A percentile compares a stretch with the other conserved stretches of the same genome.
Conservation (phyloP, 768 basidiomycete species). For the Leccinum subgranulosum region DNA sequence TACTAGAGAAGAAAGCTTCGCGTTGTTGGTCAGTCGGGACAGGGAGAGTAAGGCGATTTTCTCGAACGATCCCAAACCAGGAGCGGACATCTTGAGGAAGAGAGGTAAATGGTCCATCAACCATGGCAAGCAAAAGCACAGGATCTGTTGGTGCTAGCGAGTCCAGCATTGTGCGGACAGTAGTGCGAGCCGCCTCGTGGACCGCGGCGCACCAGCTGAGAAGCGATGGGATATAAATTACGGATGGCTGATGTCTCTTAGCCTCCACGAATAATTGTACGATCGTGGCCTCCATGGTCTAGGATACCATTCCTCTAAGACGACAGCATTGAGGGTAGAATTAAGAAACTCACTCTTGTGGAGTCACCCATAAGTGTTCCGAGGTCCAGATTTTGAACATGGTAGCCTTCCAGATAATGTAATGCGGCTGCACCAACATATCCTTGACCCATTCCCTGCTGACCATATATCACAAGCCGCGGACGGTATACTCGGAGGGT, state of each 20-base stretch:
- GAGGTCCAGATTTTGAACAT: slow-evolving; percentile 90
- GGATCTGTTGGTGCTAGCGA: slow-evolving; percentile 90
- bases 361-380: slow-evolving; percentile 88
- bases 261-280: slow-evolving; percentile 96
- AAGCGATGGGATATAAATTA: slow-evolving; percentile 92
- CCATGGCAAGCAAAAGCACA: slow-evolving; percentile 85
- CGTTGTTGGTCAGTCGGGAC: slow-evolving; percentile 56
- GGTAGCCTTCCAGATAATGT: slow-evolving; percentile 94
- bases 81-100: slow-evolving; percentile 79
- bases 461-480: slow-evolving; percentile 78
- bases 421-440: slow-evolving; percentile 89
- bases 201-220: slow-evolving; percentile 82
- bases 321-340: background rate
- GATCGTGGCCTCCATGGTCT: slow-evolving; percentile 90
- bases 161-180: slow-evolving; percentile 88
- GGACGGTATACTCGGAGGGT: slow-evolving; percentile 88
- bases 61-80: slow-evolving; percentile 84
- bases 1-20: slow-evolving; percentile 67
- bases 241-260: slow-evolving; percentile 93
- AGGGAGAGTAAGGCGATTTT: slow-evolving; percentile 68
- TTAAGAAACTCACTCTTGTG: slow-evolving; percentile 59
- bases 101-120: slow-evolving; percentile 68
- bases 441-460: slow-evolving; percentile 84
- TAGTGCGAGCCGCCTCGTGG: slow-evolving; percentile 78
- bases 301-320: slow-evolving; percentile 2